Evolutionary conservation across 2,329 filamentous ascomycete species (phyloP).

Genomic region (Neopestalotiopsis rosae): DNA sequence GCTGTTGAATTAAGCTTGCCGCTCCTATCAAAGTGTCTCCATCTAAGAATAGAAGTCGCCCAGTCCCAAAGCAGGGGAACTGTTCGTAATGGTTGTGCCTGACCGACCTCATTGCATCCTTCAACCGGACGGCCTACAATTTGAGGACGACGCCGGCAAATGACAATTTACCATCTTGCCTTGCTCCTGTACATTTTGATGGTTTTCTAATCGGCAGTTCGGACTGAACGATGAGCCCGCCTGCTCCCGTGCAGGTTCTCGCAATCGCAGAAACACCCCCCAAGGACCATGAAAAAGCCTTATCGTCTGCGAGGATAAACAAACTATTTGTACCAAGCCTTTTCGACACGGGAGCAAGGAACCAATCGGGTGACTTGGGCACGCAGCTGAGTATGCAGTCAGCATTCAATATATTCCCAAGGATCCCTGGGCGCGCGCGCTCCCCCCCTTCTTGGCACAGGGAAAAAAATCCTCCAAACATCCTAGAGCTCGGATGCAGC

Average conservation of each 20-base stretch:
- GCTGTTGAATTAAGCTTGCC: too few relatives aligned
- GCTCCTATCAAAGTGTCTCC: too few relatives aligned
- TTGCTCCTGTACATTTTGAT: neutral
- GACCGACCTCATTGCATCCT: neutral
- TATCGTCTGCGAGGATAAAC: neutral
- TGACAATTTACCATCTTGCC: neutral
- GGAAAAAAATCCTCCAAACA: neutral
- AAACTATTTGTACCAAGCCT: neutral
- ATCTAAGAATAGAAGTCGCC: neutral
- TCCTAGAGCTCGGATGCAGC: slow-evolving; percentile 1
- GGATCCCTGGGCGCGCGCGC: neutral
- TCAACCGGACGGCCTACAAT: neutral
- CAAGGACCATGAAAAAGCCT: neutral
- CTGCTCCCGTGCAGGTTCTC: neutral
- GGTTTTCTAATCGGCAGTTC: neutral
- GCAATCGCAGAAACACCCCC: too few relatives aligned
- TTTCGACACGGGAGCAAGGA: neutral
- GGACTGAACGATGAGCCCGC: neutral
- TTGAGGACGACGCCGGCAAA: neutral
- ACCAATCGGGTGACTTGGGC: neutral
- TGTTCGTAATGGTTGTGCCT: neutral
- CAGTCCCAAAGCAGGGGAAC: neutral
- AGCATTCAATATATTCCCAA: slow-evolving; percentile 5
- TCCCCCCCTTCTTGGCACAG: neutral
- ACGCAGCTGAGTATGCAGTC: neutral